Conservation (phyloP, 1,284 basidiomycete genomes). For the Xerocomus minutiporus region DNA sequence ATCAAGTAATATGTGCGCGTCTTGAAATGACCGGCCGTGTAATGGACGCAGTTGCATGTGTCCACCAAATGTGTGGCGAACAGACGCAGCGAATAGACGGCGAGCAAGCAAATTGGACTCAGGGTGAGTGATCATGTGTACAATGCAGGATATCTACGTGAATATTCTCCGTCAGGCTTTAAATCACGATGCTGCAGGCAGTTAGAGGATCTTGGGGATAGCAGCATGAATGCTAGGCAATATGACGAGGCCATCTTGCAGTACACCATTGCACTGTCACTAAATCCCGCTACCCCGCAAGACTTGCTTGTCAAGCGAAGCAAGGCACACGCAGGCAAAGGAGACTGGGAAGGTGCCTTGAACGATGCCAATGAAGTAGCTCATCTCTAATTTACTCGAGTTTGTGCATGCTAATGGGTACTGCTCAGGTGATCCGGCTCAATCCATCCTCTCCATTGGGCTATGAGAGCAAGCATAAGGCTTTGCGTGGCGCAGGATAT, state of each 20-base stretch:
- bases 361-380: too few relatives aligned
- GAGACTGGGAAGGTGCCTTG: background rate
- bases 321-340: background rate
- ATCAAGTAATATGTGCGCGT: too few relatives aligned
- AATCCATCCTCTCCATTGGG: too few relatives aligned
- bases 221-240: background rate
- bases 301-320: background rate
- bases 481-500: background rate
- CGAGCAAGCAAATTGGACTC: background rate
- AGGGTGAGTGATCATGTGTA: background rate
- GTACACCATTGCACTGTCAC: too few relatives aligned
- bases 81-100: too few relatives aligned
- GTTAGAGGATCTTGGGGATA: background rate
- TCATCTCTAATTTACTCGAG: background rate
- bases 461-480: background rate
- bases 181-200: background rate
- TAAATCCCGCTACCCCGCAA: background rate
- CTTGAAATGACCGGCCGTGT: too few relatives aligned
- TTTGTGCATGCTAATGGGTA: background rate
- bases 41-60: background rate
- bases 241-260: background rate
- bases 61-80: background rate
- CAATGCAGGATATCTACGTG: background rate
- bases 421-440: background rate
- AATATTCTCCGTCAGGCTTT: background rate